Percentiles rank a stretch among this genome's conserved stretches.
Conservation (phyloP, 2,329 filamentous ascomycete genomes). For the Epichloe hybrida region DNA sequence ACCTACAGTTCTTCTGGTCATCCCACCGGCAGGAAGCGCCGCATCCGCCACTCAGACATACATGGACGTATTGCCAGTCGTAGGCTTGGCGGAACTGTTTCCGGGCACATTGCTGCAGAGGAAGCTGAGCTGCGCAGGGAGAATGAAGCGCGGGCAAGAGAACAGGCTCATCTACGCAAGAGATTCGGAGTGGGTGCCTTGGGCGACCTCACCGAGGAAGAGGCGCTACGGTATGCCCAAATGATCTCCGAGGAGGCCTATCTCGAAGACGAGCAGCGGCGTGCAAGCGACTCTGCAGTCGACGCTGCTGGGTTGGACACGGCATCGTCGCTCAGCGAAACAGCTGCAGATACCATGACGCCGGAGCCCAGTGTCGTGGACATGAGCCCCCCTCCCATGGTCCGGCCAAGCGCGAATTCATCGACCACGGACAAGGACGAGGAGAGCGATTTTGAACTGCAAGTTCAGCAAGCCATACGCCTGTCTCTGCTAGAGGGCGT, state of each 20-base stretch:
- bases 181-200: slow-evolving; percentile 72
- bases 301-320: slow-evolving; percentile 31
- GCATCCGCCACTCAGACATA: slow-evolving; percentile 51
- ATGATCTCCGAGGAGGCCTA: slow-evolving; percentile 52
- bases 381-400: slow-evolving; percentile 18
- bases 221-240: slow-evolving; percentile 50
- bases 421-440: slow-evolving; percentile 12
- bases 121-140: slow-evolving; percentile 66
- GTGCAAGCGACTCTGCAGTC: slow-evolving; percentile 37
- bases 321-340: slow-evolving; percentile 27
- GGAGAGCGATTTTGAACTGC: slow-evolving; percentile 44
- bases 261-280: slow-evolving; percentile 40
- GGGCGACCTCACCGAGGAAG: slow-evolving; percentile 50
- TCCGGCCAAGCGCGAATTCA: neutral
- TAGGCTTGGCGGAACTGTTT: slow-evolving; percentile 52
- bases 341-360: slow-evolving; percentile 35
- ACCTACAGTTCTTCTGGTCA: slow-evolving; percentile 76
- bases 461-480: slow-evolving; percentile 49
- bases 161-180: slow-evolving; percentile 56
- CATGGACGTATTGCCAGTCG: slow-evolving; percentile 37
- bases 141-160: slow-evolving; percentile 49
- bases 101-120: slow-evolving; percentile 78
- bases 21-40: slow-evolving; percentile 65
- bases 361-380: slow-evolving; percentile 40
- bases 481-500: slow-evolving; percentile 45